Evolutionary conservation across 345 rosid species (phyloP).

Genomic region (Gossypium longicalyx): DNA sequence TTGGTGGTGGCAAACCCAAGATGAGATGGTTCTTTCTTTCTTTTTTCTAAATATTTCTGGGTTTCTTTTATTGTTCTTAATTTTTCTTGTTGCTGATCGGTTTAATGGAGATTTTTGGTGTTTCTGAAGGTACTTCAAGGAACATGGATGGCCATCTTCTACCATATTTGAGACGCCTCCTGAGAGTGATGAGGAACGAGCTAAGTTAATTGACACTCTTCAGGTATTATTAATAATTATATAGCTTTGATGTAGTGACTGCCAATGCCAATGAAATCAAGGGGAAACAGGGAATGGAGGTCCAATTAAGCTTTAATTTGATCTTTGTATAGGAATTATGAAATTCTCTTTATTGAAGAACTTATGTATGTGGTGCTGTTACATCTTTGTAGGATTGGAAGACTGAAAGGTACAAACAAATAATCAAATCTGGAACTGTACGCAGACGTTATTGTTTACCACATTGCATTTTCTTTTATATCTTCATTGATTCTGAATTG

Average conservation of each 20-base stretch:
- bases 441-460: conserved; percentile 20
- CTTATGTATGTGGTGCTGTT: background rate
- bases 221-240: conserved; percentile 42
- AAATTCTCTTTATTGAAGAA: background rate
- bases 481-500: background rate
- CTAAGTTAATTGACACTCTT: conserved; percentile 68
- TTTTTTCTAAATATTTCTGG: background rate
- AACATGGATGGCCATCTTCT: conserved; percentile 92
- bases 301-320: background rate
- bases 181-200: conserved; percentile 57
- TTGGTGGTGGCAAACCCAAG: conserved; percentile 96
- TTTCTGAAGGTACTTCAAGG: conserved; percentile 68
- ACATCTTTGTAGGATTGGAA: conserved; percentile 75
- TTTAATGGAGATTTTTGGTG: conserved; percentile 7
- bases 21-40: conserved; percentile 63
- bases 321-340: background rate
- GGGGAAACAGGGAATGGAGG: background rate
- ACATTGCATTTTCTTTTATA: background rate
- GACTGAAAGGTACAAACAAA: conserved; percentile 88
- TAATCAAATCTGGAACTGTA: conserved; percentile 91
- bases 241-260: background rate
- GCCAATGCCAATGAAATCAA: too few relatives aligned
- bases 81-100: background rate
- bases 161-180: conserved; percentile 53
- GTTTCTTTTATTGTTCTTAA: background rate